Percentiles rank a stretch among this genome's conserved stretches.
These are phyloP conservation scores for Chrysoporthe deuterocubensis DNA, from an alignment of 2,329 filamentous ascomycete genomes.

Conservation along the genomic window DNA sequence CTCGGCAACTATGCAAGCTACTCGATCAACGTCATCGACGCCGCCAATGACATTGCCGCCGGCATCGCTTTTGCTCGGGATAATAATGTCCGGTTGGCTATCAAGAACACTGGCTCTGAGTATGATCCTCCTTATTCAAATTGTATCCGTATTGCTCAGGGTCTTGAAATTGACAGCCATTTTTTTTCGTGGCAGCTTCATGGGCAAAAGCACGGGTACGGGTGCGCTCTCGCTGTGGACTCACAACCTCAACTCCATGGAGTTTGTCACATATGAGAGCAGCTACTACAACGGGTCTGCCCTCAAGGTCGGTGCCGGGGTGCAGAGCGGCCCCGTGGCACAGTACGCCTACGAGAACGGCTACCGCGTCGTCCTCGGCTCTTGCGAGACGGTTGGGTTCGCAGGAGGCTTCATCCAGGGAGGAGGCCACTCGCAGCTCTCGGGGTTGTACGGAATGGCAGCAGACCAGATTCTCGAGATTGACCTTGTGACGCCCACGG, in stretches of 20 bases:
- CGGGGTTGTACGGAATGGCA: constrained; percentile 52
- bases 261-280: constrained; percentile 1
- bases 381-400: constrained; percentile 50
- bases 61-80: constrained; percentile 39
- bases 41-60: constrained; percentile 29
- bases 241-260: constrained; percentile 27
- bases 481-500: constrained; percentile 51
- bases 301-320: constrained; percentile 59
- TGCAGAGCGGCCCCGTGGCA: constrained; percentile 44
- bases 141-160: neutral
- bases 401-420: constrained; percentile 52
- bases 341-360: too few species aligned
- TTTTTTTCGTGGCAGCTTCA: constrained; percentile 6
- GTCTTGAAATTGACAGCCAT: neutral
- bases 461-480: constrained; percentile 53
- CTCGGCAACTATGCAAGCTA: constrained; percentile 40
- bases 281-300: constrained; percentile 49
- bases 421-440: constrained; percentile 59
- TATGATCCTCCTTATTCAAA: constrained; percentile 22
- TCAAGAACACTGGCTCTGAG: constrained; percentile 52
- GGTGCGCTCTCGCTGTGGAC: constrained; percentile 49
- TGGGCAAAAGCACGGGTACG: constrained; percentile 43
- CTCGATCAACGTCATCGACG: constrained; percentile 31
- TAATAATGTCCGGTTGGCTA: constrained; percentile 47
- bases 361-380: too few species aligned